Percentiles rank a stretch among this genome's conserved stretches.
phyloP scores from a whole-genome alignment of 1,139 yeast genomes.

The Casaregolazyma suthepensis region DNA sequence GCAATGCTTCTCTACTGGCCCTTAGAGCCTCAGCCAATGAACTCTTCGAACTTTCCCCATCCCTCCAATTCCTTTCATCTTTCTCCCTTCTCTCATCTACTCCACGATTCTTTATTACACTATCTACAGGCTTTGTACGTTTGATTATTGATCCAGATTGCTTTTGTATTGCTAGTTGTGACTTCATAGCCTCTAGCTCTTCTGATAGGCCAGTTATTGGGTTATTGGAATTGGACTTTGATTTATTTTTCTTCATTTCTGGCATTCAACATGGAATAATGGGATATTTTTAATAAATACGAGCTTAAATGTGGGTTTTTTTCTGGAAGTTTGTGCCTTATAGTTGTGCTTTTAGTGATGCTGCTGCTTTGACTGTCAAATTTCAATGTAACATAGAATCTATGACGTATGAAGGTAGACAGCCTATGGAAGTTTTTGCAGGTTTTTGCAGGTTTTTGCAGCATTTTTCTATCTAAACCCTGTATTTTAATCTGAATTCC shows the following conservation, averaged over 20 bases:
- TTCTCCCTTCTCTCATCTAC: conserved; percentile 5
- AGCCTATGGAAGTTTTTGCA: too few relatives aligned
- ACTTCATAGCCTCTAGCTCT: conserved; percentile 19
- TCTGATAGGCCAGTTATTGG: conserved; percentile 21
- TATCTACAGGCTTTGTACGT: neutral
- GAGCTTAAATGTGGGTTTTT: neutral
- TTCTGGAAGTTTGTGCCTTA: neutral
- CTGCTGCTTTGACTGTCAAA: too few relatives aligned
- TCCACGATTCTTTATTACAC: conserved; percentile 5
- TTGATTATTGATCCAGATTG: conserved; percentile 4
- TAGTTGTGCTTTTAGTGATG: neutral
- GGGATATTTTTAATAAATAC: neutral
- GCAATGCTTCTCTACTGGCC: neutral
- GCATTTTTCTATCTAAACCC: too few relatives aligned
- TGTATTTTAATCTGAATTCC: too few relatives aligned
- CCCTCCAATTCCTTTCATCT: neutral
- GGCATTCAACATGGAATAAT: neutral
- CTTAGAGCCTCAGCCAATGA: neutral
- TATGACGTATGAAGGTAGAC: too few relatives aligned
- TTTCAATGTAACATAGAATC: too few relatives aligned
- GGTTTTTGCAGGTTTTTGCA: too few relatives aligned
- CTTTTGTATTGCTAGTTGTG: conserved; percentile 13
- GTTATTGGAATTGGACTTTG: conserved; percentile 14
- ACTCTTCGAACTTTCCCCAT: neutral
- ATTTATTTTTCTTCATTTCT: neutral